A percentile compares a stretch with the other conserved stretches of the same genome.
Conservation (phyloP, 495 filamentous ascomycete genomes). For the Aspergillus homomorphus region DNA sequence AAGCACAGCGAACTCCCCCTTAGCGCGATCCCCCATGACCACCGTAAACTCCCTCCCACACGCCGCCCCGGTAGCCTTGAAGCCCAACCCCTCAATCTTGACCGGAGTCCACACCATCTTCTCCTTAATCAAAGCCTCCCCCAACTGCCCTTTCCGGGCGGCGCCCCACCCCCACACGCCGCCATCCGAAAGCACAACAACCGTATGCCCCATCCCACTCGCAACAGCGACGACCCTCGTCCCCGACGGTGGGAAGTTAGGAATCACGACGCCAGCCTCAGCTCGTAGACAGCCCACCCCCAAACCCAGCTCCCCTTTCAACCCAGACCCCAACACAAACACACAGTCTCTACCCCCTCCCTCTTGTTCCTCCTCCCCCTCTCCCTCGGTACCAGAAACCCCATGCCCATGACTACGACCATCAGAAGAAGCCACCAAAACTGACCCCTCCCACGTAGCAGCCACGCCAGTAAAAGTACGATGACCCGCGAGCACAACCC, state of each 20-base stretch:
- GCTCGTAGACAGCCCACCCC: slow-evolving; percentile 33
- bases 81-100: slow-evolving; percentile 49
- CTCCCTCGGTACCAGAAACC: too few relatives aligned
- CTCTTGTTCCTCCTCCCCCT: slow-evolving; percentile 17
- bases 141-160: slow-evolving; percentile 80
- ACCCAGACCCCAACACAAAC: slow-evolving; percentile 60
- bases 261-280: slow-evolving; percentile 28
- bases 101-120: slow-evolving; percentile 56
- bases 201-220: slow-evolving; percentile 73
- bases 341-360: slow-evolving; percentile 43
- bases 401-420: too few relatives aligned
- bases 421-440: slow-evolving; percentile 43
- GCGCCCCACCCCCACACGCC: slow-evolving; percentile 86
- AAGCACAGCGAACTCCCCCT: slow-evolving; percentile 57
- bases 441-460: slow-evolving; percentile 73
- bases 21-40: slow-evolving; percentile 51
- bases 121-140: slow-evolving; percentile 35
- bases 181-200: slow-evolving; percentile 70
- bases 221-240: slow-evolving; percentile 54
- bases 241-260: slow-evolving; percentile 58
- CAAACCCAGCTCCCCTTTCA: slow-evolving; percentile 70
- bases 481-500: slow-evolving; percentile 21
- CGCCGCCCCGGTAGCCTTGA: slow-evolving; percentile 55
- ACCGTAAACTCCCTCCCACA: slow-evolving; percentile 85
- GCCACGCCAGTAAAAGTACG: slow-evolving; percentile 43